Conservation (phyloP, 2,329 filamentous ascomycete genomes). For the Talaromyces verruculosus region DNA sequence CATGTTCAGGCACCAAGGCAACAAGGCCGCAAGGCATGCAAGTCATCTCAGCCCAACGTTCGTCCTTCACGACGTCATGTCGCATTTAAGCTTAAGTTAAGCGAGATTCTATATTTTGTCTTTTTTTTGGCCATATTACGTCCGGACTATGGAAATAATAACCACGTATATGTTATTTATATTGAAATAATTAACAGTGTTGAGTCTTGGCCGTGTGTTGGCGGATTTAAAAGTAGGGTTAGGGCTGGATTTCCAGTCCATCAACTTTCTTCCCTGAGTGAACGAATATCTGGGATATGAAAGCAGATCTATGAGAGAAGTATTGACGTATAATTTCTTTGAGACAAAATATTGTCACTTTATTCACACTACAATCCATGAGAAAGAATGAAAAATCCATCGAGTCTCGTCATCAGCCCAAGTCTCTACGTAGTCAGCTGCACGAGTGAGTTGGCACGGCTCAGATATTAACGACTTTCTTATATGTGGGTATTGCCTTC, state of each 20-base stretch:
- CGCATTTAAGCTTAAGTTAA: not conserved
- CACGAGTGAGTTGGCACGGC: slow-evolving; percentile 6
- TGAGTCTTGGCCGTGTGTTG: not conserved
- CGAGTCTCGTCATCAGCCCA: not conserved
- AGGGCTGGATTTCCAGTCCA: not conserved
- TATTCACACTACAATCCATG: no score
- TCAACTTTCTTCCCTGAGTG: no score
- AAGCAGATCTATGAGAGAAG: no score
- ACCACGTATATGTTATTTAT: not conserved
- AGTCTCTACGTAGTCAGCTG: not conserved
- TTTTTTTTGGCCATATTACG: not conserved
- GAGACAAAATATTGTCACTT: no score
- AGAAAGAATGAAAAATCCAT: not conserved
- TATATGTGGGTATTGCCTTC: not conserved
- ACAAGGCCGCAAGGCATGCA: not conserved
- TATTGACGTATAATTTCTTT: no score
- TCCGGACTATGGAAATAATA: no score
- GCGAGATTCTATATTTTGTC: not conserved
- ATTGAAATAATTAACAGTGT: not conserved
- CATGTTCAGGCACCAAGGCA: not conserved
- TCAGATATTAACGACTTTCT: not conserved
- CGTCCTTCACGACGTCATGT: slow-evolving; percentile 3
- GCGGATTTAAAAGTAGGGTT: not conserved
- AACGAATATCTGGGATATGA: no score
- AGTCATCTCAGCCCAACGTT: not conserved